A percentile compares a stretch with the other conserved stretches of the same genome.
These are phyloP conservation scores for Plasmopara halstedii DNA, from an alignment of 352 stramenopile species.

Conservation along the genomic window DNA sequence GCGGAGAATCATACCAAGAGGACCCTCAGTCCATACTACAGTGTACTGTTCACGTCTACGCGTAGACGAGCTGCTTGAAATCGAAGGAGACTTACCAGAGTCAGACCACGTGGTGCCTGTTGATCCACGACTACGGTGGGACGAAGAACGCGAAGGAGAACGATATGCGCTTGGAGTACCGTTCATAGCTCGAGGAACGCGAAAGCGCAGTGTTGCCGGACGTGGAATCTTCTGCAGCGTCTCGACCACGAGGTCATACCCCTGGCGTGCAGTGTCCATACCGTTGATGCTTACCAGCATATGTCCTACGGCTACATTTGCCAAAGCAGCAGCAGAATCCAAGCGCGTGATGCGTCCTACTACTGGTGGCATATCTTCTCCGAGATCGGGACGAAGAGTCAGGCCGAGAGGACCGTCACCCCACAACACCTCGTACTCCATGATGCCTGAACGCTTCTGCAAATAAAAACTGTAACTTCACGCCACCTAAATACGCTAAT, in stretches of 20 bases:
- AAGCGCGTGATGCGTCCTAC: slow-evolving; percentile 83
- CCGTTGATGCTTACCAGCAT: slow-evolving; percentile 88
- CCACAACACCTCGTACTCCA: slow-evolving; percentile 87
- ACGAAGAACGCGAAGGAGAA: slow-evolving; percentile 23
- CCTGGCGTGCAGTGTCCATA: slow-evolving; percentile 77
- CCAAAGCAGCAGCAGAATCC: slow-evolving; percentile 71
- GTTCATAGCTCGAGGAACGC: slow-evolving; percentile 51
- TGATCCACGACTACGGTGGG: slow-evolving; percentile 26
- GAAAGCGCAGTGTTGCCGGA: slow-evolving; percentile 74
- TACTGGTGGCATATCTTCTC: slow-evolving; percentile 83
- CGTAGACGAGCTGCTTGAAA: slow-evolving; percentile 8
- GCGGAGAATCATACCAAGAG: slow-evolving; percentile 79
- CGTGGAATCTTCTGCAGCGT: slow-evolving; percentile 79
- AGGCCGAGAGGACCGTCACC: slow-evolving; percentile 73
- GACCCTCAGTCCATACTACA: slow-evolving; percentile 79
- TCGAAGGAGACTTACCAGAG: slow-evolving; percentile 21
- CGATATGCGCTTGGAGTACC: slow-evolving; percentile 16
- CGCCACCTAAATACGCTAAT: slow-evolving; percentile 4
- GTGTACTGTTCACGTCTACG: slow-evolving; percentile 77
- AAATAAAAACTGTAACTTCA: slow-evolving; percentile 3
- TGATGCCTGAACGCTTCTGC: slow-evolving; percentile 8
- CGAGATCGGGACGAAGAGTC: slow-evolving; percentile 74
- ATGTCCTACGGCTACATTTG: slow-evolving; percentile 75
- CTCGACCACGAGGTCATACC: slow-evolving; percentile 77
- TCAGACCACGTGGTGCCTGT: slow-evolving; percentile 43